Base-by-base conservation (phyloP, 768 basidiomycete species). In the Strobilomyces dryophilus region DNA sequence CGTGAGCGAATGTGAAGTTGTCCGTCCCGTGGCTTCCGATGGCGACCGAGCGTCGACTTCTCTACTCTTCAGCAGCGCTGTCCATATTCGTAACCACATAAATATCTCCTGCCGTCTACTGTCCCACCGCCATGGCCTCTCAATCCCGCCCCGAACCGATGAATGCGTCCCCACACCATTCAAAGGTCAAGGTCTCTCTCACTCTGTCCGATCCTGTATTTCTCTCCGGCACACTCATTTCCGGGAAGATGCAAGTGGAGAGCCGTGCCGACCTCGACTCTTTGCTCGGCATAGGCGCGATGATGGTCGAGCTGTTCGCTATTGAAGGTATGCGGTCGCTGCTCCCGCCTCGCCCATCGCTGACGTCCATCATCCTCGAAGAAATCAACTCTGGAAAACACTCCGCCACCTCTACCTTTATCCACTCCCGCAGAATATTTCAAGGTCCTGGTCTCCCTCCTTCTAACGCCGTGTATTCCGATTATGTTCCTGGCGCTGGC, bases 371-470 rank as follows among this genome's bases (percentile, higher is more conserved):
- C 42, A 40, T 61, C 43, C 9, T 46, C 52, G 17, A 47, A 92
- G 90, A 91, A 65, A 69, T 93, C 11, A 81, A 80, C 7, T 89
- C 88, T 29, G 74, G 87, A 58, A 86, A 89, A 66, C 86, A 89
- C 67, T 84, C 89, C 21, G 91, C 90, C 3, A 87, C 84, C 0
- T 86, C 84, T 26, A 85, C 83, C 0, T 92, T 92, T 61, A 66
- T 91, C 29, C 85, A 87, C 57, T 79, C 75, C 51, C 77, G 81
- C 27, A 78, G 87, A 31, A 65, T 89, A 7, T 93, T 91, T 63
- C 90, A 92, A 69, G 90, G 89, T 3, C 87, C 86, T 3, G 84
- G 83, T 17, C 73, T 92, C 8, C 91, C 90, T 0, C 88, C 89
- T 8, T 92, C 90, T 11, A 92, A 92, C 64, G 87, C 91, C 2